A percentile compares a stretch with the other conserved stretches of the same genome.
phyloP scores from a whole-genome alignment of 2,329 filamentous ascomycete species.

The Fusarium caatingaense region DNA sequence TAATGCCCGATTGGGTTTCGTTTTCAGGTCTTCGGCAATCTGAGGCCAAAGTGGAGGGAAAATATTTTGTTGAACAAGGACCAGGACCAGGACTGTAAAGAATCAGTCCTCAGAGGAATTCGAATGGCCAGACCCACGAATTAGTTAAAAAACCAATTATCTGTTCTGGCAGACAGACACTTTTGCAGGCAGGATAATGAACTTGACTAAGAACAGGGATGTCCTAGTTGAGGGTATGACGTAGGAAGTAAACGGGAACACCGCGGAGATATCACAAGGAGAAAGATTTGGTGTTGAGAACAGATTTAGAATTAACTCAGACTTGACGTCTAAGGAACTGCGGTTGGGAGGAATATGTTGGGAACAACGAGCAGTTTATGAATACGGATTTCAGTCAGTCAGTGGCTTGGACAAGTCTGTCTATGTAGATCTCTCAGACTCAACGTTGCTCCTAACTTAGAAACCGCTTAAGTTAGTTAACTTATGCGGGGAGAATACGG shows the following conservation, averaged over 20 bases:
- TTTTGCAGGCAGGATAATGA: not conserved
- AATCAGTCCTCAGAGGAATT: slow-evolving; percentile 8
- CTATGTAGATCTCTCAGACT: not conserved
- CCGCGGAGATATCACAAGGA: slow-evolving; percentile 9
- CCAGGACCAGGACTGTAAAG: slow-evolving; percentile 27
- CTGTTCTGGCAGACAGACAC: not conserved
- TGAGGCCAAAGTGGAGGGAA: not conserved
- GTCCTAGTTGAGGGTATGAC: slow-evolving; percentile 28
- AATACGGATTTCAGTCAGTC: not conserved
- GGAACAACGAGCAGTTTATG: slow-evolving; percentile 12
- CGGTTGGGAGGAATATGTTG: not conserved
- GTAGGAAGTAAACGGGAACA: slow-evolving; percentile 25
- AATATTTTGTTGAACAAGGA: slow-evolving; percentile 20
- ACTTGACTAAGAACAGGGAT: slow-evolving; percentile 15
- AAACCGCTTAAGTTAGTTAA: not conserved
- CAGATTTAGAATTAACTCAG: not conserved
- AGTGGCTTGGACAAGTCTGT: slow-evolving; percentile 6
- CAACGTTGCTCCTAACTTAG: not conserved
- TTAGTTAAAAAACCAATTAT: slow-evolving; percentile 4
- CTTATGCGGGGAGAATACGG: slow-evolving; percentile 6
- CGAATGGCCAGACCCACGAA: slow-evolving; percentile 14
- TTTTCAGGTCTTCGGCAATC: slow-evolving; percentile 14
- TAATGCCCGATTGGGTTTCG: slow-evolving; percentile 16
- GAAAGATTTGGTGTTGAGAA: not conserved
- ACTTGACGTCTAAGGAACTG: not conserved